Percentiles rank a stretch among this genome's conserved stretches.
phyloP scores from a whole-genome alignment of 2,329 filamentous ascomycete species.

The Sphaerulina populicola region DNA sequence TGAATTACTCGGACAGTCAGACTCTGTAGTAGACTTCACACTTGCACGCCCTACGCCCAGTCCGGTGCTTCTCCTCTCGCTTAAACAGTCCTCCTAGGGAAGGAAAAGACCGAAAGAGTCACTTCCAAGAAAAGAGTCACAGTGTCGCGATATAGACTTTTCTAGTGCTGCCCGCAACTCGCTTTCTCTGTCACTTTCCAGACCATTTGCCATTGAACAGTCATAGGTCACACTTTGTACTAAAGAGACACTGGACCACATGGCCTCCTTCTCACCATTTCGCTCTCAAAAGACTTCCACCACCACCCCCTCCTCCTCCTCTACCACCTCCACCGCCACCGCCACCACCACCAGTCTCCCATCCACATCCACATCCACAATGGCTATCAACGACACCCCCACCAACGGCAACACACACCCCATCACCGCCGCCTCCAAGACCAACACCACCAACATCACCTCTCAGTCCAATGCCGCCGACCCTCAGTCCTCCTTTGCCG shows the following conservation, averaged over 20 bases:
- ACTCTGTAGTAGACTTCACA: not conserved
- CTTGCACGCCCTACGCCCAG: slow-evolving; percentile 3
- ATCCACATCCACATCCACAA: not conserved
- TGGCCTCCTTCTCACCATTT: slow-evolving; percentile 17
- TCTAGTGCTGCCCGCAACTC: slow-evolving; percentile 2
- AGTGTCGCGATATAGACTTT: slow-evolving; percentile 5
- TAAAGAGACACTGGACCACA: slow-evolving; percentile 3
- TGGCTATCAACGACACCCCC: slow-evolving; percentile 11
- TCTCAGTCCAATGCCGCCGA: slow-evolving; percentile 10
- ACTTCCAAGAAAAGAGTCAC: not conserved
- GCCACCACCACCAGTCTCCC: too few species aligned
- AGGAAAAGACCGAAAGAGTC: not conserved
- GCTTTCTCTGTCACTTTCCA: not conserved
- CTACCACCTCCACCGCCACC: not conserved
- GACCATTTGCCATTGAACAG: slow-evolving; percentile 5
- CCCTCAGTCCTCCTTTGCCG: slow-evolving; percentile 56
- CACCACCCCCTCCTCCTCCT: not conserved
- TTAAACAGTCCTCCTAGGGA: too few species aligned
- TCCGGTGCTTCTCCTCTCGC: not conserved
- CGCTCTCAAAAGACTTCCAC: slow-evolving; percentile 13
- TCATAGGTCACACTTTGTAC: not conserved
- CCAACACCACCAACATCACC: slow-evolving; percentile 17
- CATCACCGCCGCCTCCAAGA: slow-evolving; percentile 17
- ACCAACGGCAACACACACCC: slow-evolving; percentile 17
- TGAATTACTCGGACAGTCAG: too few species aligned